A percentile compares a stretch with the other conserved stretches of the same genome.
phyloP scores from a whole-genome alignment of 352 stramenopile genomes.

The Pythium biforme region DNA sequence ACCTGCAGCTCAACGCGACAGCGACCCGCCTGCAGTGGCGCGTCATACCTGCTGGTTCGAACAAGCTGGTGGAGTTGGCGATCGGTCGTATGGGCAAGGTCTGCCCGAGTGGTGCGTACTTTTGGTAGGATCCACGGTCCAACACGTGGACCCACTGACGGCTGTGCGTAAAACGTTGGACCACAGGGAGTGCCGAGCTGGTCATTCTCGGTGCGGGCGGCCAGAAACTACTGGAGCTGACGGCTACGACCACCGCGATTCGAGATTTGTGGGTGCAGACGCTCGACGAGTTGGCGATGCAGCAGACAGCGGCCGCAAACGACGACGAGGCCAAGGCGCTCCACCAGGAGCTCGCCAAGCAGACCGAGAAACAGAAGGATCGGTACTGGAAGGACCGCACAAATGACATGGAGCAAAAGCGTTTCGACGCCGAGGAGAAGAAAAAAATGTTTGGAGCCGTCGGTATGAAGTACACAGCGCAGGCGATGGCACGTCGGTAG shows the following conservation, averaged over 20 bases:
- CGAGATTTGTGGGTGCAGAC: conserved; percentile 71
- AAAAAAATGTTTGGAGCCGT: conserved; percentile 72
- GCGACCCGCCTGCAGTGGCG: conserved; percentile 48
- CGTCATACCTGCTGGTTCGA: conserved; percentile 32
- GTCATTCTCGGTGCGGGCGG: conserved; percentile 50
- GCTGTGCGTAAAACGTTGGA: not conserved
- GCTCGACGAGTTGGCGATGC: conserved; percentile 56
- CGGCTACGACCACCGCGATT: conserved; percentile 33
- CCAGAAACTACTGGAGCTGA: conserved; percentile 66
- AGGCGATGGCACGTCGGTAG: conserved; percentile 34
- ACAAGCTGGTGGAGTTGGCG: conserved; percentile 46
- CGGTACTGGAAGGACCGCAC: conserved; percentile 76
- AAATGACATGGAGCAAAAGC: conserved; percentile 56
- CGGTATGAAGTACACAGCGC: conserved; percentile 71
- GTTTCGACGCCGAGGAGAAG: conserved; percentile 59
- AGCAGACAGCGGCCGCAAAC: conserved; percentile 5
- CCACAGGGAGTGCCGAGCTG: conserved; percentile 31
- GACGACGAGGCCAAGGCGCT: conserved; percentile 40
- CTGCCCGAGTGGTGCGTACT: conserved; percentile 42
- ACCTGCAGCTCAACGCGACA: conserved; percentile 56
- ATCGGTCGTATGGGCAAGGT: conserved; percentile 57
- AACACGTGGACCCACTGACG: no score
- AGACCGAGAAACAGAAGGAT: conserved; percentile 64
- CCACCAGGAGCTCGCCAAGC: conserved; percentile 50
- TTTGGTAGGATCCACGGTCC: no score